A percentile compares a stretch with the other conserved stretches of the same genome.
These are phyloP conservation scores for Fusarium bactridioides DNA, from an alignment of 2,329 filamentous ascomycete genomes.

Conservation along the genomic window DNA sequence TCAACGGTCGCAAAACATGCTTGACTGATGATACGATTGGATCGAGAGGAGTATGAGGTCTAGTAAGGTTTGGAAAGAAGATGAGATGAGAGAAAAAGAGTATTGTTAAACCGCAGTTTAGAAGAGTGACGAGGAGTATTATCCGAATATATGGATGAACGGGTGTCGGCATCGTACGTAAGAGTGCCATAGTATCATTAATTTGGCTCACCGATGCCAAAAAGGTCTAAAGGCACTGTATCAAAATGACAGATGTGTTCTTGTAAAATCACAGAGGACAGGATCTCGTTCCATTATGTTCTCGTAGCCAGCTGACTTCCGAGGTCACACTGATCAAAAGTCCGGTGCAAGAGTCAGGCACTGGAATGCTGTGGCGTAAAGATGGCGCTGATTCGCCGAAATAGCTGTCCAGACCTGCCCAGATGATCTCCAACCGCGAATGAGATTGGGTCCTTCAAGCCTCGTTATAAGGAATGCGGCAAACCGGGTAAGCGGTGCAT, in stretches of 20 bases:
- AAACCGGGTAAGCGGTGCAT: not conserved
- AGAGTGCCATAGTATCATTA: not conserved
- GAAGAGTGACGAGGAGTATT: not conserved
- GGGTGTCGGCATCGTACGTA: not conserved
- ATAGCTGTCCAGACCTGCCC: not conserved
- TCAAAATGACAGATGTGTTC: too few relatives aligned
- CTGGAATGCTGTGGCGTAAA: not conserved
- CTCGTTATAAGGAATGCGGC: not conserved
- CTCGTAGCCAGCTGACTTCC: not conserved
- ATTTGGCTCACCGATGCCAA: too few relatives aligned
- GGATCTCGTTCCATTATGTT: not conserved
- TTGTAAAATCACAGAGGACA: too few relatives aligned
- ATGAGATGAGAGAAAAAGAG: not conserved
- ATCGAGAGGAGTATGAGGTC: rapidly evolving
- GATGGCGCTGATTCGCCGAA: not conserved
- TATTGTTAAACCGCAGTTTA: not conserved
- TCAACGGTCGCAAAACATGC: not conserved
- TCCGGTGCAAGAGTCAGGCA: not conserved
- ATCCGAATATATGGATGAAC: not conserved
- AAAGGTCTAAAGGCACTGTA: too few relatives aligned
- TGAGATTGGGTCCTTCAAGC: not conserved
- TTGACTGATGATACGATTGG: not conserved
- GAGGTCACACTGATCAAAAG: not conserved
- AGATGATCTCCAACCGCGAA: not conserved
- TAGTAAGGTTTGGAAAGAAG: rapidly evolving